phyloP scores from a whole-genome alignment of 2,329 filamentous ascomycete species.

The Hymenoscyphus repandus region DNA sequence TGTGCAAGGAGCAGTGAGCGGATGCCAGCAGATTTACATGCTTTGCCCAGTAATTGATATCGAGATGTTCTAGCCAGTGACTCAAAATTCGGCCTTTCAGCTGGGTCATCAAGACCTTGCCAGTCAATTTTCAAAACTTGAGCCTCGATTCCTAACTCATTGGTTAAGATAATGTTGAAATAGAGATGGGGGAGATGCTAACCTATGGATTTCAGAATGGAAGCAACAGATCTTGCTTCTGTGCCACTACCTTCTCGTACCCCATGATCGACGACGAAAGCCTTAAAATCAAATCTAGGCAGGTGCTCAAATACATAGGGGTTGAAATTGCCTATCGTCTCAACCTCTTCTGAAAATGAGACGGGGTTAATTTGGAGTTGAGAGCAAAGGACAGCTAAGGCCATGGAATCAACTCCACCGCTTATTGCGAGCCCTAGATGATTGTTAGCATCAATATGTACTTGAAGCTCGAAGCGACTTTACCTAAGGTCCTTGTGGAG shows the following conservation, averaged over 20 bases:
- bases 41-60: slow-evolving; percentile 63
- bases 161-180: not conserved
- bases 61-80: slow-evolving; percentile 67
- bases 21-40: slow-evolving; percentile 49
- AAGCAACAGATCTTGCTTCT: slow-evolving; percentile 48
- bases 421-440: slow-evolving; percentile 70
- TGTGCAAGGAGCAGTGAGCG: slow-evolving; percentile 71
- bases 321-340: not conserved
- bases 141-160: slow-evolving; percentile 24
- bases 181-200: not conserved
- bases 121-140: slow-evolving; percentile 43
- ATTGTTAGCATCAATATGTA: not conserved
- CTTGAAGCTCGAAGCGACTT: not conserved
- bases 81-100: slow-evolving; percentile 63
- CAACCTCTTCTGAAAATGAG: not conserved
- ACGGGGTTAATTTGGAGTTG: slow-evolving; percentile 28
- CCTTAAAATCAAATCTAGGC: slow-evolving; percentile 42
- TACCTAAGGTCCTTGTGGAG: not conserved
- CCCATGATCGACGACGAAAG: slow-evolving; percentile 52
- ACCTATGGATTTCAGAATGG: slow-evolving; percentile 22
- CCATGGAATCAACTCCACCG: slow-evolving; percentile 97
- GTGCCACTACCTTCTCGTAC: slow-evolving; percentile 45
- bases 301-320: slow-evolving; percentile 34
- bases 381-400: slow-evolving; percentile 70
- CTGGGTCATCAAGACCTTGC: slow-evolving; percentile 37